Percentiles rank a stretch among this genome's conserved stretches.
Conservation (phyloP, 169 alveolate genomes). For the Sarcocystis neurona region DNA sequence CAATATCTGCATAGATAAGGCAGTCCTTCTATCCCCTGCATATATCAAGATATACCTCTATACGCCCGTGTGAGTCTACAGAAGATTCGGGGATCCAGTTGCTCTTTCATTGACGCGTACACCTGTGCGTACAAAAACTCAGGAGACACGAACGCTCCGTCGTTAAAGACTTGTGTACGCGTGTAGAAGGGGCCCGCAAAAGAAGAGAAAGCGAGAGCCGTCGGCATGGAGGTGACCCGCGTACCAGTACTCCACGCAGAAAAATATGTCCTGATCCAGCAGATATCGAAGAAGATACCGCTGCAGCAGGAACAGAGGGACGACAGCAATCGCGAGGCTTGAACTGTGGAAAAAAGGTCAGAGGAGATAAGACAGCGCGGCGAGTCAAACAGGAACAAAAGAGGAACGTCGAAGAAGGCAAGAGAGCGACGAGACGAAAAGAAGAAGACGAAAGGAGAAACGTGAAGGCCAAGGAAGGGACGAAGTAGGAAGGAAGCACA, state of each 20-base stretch:
- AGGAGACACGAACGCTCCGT: neutral
- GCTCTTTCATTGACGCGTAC: no score
- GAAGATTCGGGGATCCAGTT: no score
- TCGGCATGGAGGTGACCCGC: neutral
- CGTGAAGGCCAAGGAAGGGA: neutral
- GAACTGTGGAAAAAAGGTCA: neutral
- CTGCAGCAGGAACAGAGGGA: neutral
- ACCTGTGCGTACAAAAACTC: no score
- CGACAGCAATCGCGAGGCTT: neutral
- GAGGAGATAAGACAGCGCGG: neutral
- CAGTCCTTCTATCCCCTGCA: no score
- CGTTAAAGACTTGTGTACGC: no score
- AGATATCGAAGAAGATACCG: constrained; percentile 32
- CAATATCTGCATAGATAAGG: no score
- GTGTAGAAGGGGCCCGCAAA: neutral
- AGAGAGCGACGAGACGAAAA: neutral
- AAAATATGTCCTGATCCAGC: constrained; percentile 49
- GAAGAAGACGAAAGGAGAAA: neutral
- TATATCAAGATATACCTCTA: no score
- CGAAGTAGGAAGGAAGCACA: neutral
- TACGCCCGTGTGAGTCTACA: no score
- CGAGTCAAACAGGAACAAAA: neutral
- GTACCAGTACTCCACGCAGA: constrained; percentile 32
- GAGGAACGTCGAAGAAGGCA: neutral
- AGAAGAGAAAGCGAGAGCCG: neutral